Evolutionary conservation across 768 basidiomycete genomes (phyloP), one percentile per base, ranked within the genome.

Genomic region (Hortiboletus flavorubellus): DNA sequence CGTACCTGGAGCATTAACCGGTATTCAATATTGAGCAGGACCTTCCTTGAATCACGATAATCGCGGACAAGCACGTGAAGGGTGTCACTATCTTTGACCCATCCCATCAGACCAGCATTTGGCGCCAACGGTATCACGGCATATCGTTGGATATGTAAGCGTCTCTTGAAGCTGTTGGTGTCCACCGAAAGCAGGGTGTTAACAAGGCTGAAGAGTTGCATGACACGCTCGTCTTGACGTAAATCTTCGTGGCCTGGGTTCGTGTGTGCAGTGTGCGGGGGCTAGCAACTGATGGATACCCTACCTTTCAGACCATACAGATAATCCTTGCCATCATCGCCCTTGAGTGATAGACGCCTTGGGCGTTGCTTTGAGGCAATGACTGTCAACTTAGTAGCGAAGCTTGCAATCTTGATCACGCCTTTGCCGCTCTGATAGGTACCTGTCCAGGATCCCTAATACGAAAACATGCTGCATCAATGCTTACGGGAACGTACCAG

Each of bases 341-440:
- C 97, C 65, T 85, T 87, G 51, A 98, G 75, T 15, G 82, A 87
- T 23, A 97, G 78, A 46, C 93, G 86, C 42, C 97, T 84, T 1
- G 97, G 97, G 2, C 96, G 86, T 73, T 98, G 96, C 72, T 99
- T 99, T 15, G 96, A 98, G 8, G 89, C 85, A 62, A 99, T 97
- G 51, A 98, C 96, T 6, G 88, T 85, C 59, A 98, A 75, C 64
- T 95, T 97, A 0, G 93, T 84, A 1, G 90, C 81, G 68, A 98
- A 98, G 70, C 86, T 87, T 40, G 78, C 69, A 43, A 98, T 98
- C 55, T 76, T 85, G 62, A 96, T 83, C 55, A 94, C 82, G 1
- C 85, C 80, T 58, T 88, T 86, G 37, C 94, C 93, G 55, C 87
- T 87, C 63, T 93, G 91, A 68, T 98, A 98, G 11, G 94, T 96